Conservation (phyloP, 208 protist species). For the Blastocrithidia nonstop region DNA sequence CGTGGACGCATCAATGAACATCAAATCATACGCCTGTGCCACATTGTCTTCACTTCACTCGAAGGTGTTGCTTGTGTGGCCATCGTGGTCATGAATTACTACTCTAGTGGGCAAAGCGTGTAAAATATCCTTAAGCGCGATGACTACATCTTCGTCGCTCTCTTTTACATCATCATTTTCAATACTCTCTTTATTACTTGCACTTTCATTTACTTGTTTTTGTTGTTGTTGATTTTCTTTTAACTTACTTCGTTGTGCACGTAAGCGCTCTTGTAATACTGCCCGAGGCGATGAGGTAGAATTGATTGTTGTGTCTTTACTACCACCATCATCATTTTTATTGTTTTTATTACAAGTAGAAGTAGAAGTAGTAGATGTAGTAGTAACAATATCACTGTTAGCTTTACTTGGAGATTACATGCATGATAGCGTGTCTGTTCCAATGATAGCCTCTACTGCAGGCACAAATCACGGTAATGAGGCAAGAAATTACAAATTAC, state of each 20-base stretch:
- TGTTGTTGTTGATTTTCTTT: conserved; percentile 2
- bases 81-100: not conserved
- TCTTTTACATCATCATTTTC: conserved; percentile 6
- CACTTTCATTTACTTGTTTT: no score
- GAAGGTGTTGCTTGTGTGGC: conserved; percentile 3
- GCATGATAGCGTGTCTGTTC: not conserved
- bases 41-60: conserved; percentile 24
- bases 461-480: conserved; percentile 57
- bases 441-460: conserved; percentile 25
- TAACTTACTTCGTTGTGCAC: conserved; percentile 7
- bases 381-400: not conserved
- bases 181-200: no score
- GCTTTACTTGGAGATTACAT: not conserved
- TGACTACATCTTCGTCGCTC: conserved; percentile 51
- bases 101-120: conserved; percentile 23
- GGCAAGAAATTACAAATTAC: conserved; percentile 57
- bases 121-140: conserved; percentile 52
- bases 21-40: conserved; percentile 48
- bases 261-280: conserved; percentile 10
- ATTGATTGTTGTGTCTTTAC: not conserved
- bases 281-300: conserved; percentile 2
- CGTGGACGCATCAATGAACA: conserved; percentile 73
- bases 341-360: conserved; percentile 1
- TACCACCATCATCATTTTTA: not conserved
- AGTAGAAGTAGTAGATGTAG: conserved; percentile 5